Evolutionary conservation across 768 basidiomycete genomes (phyloP).

Genomic region (Tylopilus plumbeoviolaceoides): DNA sequence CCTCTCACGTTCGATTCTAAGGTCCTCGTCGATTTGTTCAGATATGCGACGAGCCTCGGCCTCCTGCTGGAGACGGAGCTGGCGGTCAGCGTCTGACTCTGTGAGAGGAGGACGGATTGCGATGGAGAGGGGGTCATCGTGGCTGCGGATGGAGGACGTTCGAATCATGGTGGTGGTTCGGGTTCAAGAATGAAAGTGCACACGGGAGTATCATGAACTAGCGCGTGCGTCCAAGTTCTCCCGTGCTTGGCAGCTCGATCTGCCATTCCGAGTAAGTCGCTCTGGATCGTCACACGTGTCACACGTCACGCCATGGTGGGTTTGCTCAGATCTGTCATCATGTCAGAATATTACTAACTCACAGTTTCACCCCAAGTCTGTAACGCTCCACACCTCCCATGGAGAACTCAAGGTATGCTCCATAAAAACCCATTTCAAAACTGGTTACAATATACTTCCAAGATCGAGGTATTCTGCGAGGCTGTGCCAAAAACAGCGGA

Average conservation of each 20-base stretch:
- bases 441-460: conserved; percentile 3
- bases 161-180: conserved; percentile 48
- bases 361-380: conserved; percentile 55
- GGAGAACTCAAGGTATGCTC: conserved; percentile 85
- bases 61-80: conserved; percentile 57
- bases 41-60: conserved; percentile 72
- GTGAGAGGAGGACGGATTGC: conserved; percentile 60
- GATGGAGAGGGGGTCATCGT: conserved; percentile 71
- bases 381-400: conserved; percentile 90
- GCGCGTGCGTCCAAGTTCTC: too few relatives aligned
- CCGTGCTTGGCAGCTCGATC: not conserved
- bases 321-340: conserved; percentile 22
- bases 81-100: conserved; percentile 66
- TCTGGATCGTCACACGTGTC: conserved; percentile 23
- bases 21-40: conserved; percentile 79
- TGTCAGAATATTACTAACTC: conserved; percentile 16
- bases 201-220: not conserved
- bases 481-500: conserved; percentile 94
- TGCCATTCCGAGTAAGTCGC: not conserved
- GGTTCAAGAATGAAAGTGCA: conserved; percentile 20
- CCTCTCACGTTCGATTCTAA: conserved; percentile 64
- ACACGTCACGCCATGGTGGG: conserved; percentile 28
- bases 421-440: not conserved
- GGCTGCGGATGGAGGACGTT: conserved; percentile 68
- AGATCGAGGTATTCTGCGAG: conserved; percentile 98